Conservation (phyloP, 2,329 filamentous ascomycete species). For the Hypoxylon sp. region DNA sequence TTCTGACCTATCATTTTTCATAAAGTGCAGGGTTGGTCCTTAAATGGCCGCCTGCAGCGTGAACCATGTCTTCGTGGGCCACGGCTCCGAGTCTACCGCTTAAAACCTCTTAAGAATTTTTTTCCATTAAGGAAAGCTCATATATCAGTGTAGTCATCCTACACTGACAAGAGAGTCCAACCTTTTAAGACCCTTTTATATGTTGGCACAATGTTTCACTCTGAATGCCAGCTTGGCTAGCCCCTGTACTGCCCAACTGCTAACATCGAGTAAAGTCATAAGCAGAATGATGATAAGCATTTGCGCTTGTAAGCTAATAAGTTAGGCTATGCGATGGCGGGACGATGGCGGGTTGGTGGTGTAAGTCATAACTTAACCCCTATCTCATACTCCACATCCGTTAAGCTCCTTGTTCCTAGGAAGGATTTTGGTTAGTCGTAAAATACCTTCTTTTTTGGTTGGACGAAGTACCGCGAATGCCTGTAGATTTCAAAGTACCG, state of each 20-base stretch:
- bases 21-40: conserved; percentile 35
- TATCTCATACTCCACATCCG: background rate
- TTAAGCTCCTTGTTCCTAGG: conserved; percentile 4
- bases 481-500: conserved; percentile 6
- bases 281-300: background rate
- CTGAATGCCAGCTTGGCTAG: conserved; percentile 1
- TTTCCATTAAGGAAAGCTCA: conserved; percentile 20
- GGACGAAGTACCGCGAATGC: background rate
- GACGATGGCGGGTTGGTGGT: conserved; percentile 8
- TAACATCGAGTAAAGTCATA: background rate
- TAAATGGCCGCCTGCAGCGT: conserved; percentile 42
- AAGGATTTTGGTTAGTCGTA: conserved; percentile 5
- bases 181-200: background rate
- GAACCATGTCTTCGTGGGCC: conserved; percentile 39
- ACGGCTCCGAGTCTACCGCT: conserved; percentile 40
- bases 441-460: background rate
- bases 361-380: conserved; percentile 5
- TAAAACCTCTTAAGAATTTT: conserved; percentile 17
- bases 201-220: conserved; percentile 1
- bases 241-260: background rate
- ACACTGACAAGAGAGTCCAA: conserved; percentile 2
- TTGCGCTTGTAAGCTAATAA: background rate
- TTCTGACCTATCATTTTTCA: conserved; percentile 42
- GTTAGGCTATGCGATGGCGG: conserved; percentile 6
- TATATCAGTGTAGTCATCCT: conserved; percentile 8